Base-by-base conservation (phyloP, 345 rosid genomes). In the Clausena lansium region DNA sequence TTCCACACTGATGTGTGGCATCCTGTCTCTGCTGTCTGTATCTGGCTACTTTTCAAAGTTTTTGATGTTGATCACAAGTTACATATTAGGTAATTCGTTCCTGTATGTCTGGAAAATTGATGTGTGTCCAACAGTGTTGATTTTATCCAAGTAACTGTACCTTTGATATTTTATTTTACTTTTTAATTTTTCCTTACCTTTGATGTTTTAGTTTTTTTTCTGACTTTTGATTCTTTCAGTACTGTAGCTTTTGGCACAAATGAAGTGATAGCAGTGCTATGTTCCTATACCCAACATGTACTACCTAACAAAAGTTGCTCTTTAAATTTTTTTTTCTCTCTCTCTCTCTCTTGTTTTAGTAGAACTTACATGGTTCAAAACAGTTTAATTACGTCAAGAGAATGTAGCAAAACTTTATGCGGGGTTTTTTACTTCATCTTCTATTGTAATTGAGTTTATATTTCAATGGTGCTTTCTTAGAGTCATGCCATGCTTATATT, bases 1-100 rank as follows among this genome's bases (percentile, higher is more conserved):
- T 30, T 11, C 70, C 9, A 13, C 27, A 20, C 50, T 76, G 14
- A 70, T 73, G 30, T 54, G 33, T 36, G 10, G 45, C 69, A 62
- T 64, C 67, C 61, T 36, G 61, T 57, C 58, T 25, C 15, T 50
- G 69, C 13, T 59, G n/a, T 57, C 57, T 78, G 62, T 66, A 67
- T 73, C 65, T 59, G 38, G 60, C 78, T 70, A 17, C 61, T 41
- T 39, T 11, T 8, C 5, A 7, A 72, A 58, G 32, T 58, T 36
- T 60, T 22, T 74, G 63, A 36, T 65, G 33, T 25, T 57, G 45
- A 27, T 19, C 6, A 45, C 52, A 0, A 25, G 67, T 57, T 38
- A 28, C 60, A 52, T 61, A 38, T 28, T 45, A 8, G 69, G 69
- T 3, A 73, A 60, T 25, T 39, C 27, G 54, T 38, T 61, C 38